Evolutionary conservation across 176 grass and related monocot genomes (phyloP), one percentile per base, ranked within the genome.

Genomic region (Oryza longistaminata): DNA sequence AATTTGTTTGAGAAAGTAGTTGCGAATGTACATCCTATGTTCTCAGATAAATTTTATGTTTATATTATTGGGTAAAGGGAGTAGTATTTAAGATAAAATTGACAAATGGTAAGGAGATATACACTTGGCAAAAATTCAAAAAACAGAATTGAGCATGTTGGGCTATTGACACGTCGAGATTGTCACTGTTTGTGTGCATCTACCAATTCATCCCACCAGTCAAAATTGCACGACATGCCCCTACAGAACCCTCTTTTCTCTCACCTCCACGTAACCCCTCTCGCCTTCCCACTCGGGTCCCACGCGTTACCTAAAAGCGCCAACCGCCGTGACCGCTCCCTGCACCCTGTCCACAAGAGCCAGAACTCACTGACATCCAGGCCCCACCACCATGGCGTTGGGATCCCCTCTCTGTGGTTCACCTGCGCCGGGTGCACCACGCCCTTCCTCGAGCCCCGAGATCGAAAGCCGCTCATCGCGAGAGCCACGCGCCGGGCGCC

Each of bases 201-300:
- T 87, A 76, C 70, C 85, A 80, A 42, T 76, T 80, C 69, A 5
- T 24, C 81, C 68, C 62, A 27, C 24, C 64, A 17, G 81, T 84
- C 89, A 84, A 76, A 75, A 84, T 31, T 45, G 29, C 46, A 68
- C 44, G 58, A 68, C 83, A 82, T 86, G 88, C 31, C 37, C 45
- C 35, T 45, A 39, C 65, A 39, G 17, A 31, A 11, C 61, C 61
- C 24, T 75, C 75, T 37, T 44, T 27, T 37, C 73, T 83, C 88
- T 83, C 49, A 79, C 75, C 80, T 83, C 85, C 85, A 90, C 85
- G 85, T 90, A 90, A 10, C 66, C 75, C 68, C 49, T 55, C 37
- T 16, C 1, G 11, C 21, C 22, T 70, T 80, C 75, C 8, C 5
- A 21, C 21, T 2, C 27, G 64, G 80, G 81, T 66, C 85, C 89